Evolutionary conservation across 75 land plant species (phyloP).

Genomic region (Ceratopteris richardii): DNA sequence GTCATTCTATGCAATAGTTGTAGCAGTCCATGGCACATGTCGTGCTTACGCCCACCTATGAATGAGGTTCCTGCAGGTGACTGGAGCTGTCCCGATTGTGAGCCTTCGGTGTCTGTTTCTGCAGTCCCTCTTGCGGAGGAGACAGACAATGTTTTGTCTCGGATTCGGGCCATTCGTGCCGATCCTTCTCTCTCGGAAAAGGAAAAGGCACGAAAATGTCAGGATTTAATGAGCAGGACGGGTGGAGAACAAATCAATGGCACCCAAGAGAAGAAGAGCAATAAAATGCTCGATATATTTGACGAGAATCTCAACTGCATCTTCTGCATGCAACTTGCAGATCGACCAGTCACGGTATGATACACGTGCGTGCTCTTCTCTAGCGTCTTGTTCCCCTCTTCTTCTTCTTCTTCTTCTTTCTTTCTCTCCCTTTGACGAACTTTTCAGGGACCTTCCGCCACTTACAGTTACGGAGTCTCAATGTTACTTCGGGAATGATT

Average conservation of each 20-base stretch:
- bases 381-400: too few species aligned
- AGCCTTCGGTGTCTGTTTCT: slow-evolving; percentile 1
- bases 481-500: too few species aligned
- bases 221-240: slow-evolving; percentile 41
- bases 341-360: slow-evolving; percentile 74
- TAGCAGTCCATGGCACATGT: slow-evolving; percentile 70
- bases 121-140: slow-evolving; percentile 2
- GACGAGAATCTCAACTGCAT: slow-evolving; percentile 59
- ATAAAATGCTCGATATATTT: slow-evolving; percentile 26
- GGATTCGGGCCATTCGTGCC: slow-evolving; percentile 61
- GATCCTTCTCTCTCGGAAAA: slow-evolving; percentile 44
- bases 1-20: slow-evolving; percentile 56
- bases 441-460: too few species aligned
- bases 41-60: slow-evolving; percentile 49
- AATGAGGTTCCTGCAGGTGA: slow-evolving; percentile 23
- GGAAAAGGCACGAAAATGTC: slow-evolving; percentile 70
- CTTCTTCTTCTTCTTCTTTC: too few species aligned
- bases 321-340: slow-evolving; percentile 59
- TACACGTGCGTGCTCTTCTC: too few species aligned
- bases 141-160: slow-evolving; percentile 25
- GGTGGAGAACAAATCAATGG: slow-evolving; percentile 3
- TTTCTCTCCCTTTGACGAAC: too few species aligned
- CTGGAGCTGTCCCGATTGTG: slow-evolving; percentile 82
- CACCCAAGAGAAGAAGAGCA: slow-evolving; percentile 8
- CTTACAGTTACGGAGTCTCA: too few species aligned